phyloP scores from a whole-genome alignment of 768 basidiomycete species.

The Suillus clintonianus region DNA sequence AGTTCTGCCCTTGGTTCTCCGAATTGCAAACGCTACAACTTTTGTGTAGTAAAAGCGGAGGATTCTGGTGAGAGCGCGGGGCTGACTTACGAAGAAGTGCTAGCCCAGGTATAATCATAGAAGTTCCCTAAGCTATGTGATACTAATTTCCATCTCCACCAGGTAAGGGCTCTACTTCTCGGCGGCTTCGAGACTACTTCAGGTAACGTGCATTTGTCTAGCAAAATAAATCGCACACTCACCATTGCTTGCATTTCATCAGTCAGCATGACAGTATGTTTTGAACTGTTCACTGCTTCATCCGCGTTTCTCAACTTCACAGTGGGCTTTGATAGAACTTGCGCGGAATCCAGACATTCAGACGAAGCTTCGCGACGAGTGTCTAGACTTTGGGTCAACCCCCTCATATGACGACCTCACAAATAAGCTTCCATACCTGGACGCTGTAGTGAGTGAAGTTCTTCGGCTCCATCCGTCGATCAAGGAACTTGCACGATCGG shows the following conservation, averaged over 20 bases:
- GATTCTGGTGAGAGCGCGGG: background rate
- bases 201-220: conserved; percentile 15
- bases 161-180: conserved; percentile 9
- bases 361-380: no score
- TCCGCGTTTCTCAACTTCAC: no score
- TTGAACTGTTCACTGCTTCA: no score
- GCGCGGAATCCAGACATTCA: no score
- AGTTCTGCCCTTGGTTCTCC: background rate
- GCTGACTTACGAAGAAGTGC: background rate
- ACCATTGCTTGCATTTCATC: background rate
- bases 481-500: no score
- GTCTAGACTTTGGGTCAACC: no score
- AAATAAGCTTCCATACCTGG: no score
- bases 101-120: background rate
- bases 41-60: background rate
- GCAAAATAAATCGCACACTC: no score
- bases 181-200: conserved; percentile 21
- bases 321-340: no score
- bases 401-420: no score
- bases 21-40: background rate
- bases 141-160: background rate
- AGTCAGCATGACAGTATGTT: conserved; percentile 9
- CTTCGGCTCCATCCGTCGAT: no score
- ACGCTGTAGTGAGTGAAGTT: no score
- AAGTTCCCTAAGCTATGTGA: background rate